Base-by-base conservation (phyloP, 2,329 filamentous ascomycete species). In the Neoarthrinium moseri region DNA sequence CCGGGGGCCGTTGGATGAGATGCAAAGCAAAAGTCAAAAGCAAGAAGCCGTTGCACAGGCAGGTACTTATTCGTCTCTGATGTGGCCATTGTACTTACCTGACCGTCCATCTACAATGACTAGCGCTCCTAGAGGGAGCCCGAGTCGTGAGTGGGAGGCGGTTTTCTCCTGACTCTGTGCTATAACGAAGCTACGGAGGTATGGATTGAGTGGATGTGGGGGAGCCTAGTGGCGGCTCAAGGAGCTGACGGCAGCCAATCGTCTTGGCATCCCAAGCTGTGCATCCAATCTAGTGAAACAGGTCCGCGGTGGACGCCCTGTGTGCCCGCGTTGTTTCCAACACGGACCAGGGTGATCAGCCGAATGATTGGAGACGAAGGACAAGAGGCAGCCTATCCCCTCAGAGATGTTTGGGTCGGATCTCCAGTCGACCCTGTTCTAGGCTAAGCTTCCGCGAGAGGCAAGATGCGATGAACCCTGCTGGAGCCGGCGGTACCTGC, bases 171-270 rank as follows among this genome's bases (percentile, higher is more conserved):
- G 7, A 26, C 23, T 26, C 15, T 17, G 37, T 30, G 15, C 6
- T n/a, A 26, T 40, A 17, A 27, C 37, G 37, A n/a, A n/a, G n/a
- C n/a, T 21, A 20, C n/a, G 29, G 20, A 24, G 18, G 26, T 12
- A 33, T 12, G 39, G 22, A 13, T 21, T 32, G 10, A 33, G 18
- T 6, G 23, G 17, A n/a, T 15, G 29, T 12, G 2, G 27, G 27
- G n/a, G 27, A n/a, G 39, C 8, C 15, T 32, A 13, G 6, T 15
- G 27, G 18, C 39, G 24, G 39, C 39, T 42, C n/a, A 42, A 20
- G 27, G 27, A 20, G 10, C 23, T 32, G 39, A 32, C 39, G 29
- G 39, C 15, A 42, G 39, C 39, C 39, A 42, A 42, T 42, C 39
- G 24, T 33, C 39, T 42, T 30, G 29, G 39, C 39, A 22, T 23